These are phyloP conservation scores for Plasmodium relictum DNA, from an alignment of 169 alveolate genomes.

Conservation along the genomic window DNA sequence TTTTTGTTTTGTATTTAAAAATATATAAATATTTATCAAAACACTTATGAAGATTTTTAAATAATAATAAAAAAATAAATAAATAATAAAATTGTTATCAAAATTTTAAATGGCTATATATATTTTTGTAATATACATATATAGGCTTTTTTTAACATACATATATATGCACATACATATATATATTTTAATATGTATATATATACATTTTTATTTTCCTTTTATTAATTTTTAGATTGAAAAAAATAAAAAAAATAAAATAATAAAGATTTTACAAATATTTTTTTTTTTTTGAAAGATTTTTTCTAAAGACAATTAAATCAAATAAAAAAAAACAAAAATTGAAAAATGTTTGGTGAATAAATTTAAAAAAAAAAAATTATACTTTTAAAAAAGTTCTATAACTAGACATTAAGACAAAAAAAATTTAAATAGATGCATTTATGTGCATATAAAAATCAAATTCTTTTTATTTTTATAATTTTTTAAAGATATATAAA, in stretches of 20 bases:
- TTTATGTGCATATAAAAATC: no score
- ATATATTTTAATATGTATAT: conserved; percentile 1
- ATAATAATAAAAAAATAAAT: neutral
- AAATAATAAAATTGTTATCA: conserved; percentile 4
- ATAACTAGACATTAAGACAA: no score
- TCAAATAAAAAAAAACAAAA: conserved; percentile 6
- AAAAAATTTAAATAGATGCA: no score
- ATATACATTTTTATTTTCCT: conserved; percentile 1
- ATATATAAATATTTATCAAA: neutral
- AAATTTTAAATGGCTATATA: neutral
- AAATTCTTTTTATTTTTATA: no score
- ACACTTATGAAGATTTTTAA: neutral
- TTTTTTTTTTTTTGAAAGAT: conserved; percentile 6
- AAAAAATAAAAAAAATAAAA: conserved; percentile 34
- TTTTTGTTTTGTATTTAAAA: conserved; percentile 8
- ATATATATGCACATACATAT: conserved; percentile 4
- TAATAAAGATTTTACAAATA: conserved; percentile 27
- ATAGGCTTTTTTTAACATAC: neutral
- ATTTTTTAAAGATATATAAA: no score
- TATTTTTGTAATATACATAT: neutral
- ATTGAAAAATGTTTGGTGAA: neutral
- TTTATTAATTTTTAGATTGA: conserved; percentile 55
- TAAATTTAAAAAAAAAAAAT: no score
- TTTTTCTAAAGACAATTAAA: conserved; percentile 12
- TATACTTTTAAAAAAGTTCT: no score